Evolutionary conservation across 2,329 filamentous ascomycete species (phyloP), one percentile per base, ranked within the genome.

Genomic region (Byssochlamys sp.): DNA sequence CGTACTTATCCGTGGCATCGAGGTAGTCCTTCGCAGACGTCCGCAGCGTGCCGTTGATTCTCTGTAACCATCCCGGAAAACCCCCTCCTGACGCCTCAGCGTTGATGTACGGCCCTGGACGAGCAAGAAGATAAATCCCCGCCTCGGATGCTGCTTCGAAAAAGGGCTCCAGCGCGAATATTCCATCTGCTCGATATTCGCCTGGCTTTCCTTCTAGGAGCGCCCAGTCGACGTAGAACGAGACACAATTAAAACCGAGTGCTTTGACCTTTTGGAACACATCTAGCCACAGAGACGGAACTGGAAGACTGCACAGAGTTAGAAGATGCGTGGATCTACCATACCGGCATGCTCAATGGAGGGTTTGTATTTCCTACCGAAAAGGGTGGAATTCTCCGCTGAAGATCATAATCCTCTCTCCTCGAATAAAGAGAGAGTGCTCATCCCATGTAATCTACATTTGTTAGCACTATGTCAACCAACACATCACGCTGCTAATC

Each of bases 191-290:
- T 7, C 77, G 77, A 65, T 90, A 91, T 2, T 83, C 76, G 0
- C 88, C 89, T 0, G 79, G 84, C 59, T 86, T 85, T 2, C 87
- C 88, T 69, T 94, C 89, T 0, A 90, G 71, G 2, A 92, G 75
- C 2, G 86, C 87, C 90, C 89, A 95, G 64, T 91, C 81, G 5
- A 86, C 78, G 66, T 92, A 92, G 70, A 91, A 90, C 0, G 87
- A 90, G 1, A 91, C 86, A 51, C 83, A 81, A 64, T 88, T 92
- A 73, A 90, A 91, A 0, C 90, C 90, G 1, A 91, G 73, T 0
- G 88, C 86, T 71, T 88, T 91, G 70, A 92, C 84, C 73, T 95
- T 95, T 66, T 94, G 86, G 64, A 95, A 87, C 1, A 92, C 68
- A 62, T 92, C 89, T 7, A 88, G 77, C 77, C 85, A 86, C 3